Evolutionary conservation across 805 yeast species (phyloP).

Genomic region (Vanderwaltozyma tropicalis): DNA sequence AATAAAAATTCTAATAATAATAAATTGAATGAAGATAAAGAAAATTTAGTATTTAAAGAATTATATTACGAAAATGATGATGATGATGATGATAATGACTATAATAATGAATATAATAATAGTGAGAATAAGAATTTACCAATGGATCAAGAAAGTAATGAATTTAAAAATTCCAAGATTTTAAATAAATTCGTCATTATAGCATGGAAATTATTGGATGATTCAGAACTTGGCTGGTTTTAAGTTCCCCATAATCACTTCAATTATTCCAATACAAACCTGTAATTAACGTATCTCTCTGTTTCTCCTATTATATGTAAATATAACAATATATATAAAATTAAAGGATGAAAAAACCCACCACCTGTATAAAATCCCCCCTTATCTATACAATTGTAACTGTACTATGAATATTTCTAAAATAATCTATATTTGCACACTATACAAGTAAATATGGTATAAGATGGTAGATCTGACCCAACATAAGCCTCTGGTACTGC

Average conservation of each 20-base stretch:
- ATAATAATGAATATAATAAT: no score
- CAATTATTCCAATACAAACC: neutral
- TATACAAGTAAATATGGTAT: no score
- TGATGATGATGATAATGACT: no score
- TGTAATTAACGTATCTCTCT: no score
- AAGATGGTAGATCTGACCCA: no score
- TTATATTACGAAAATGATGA: constrained; percentile 1
- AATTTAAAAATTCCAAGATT: neutral
- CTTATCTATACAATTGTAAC: no score
- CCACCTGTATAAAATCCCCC: no score
- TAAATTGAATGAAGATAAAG: neutral
- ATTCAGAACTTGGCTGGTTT: constrained; percentile 27
- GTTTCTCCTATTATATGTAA: no score
- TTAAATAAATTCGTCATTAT: constrained; percentile 11
- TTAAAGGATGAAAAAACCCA: no score
- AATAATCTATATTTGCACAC: no score
- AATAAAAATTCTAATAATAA: neutral
- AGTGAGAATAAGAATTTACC: constrained; percentile 1
- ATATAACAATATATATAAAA: neutral
- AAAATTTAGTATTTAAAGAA: neutral
- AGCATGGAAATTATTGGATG: constrained; percentile 26
- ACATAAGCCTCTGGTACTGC: no score
- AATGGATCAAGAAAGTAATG: neutral
- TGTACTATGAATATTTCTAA: no score
- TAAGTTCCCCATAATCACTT: neutral